phyloP scores from a whole-genome alignment of 1,284 basidiomycete genomes.

The Agroathelia rolfsii region DNA sequence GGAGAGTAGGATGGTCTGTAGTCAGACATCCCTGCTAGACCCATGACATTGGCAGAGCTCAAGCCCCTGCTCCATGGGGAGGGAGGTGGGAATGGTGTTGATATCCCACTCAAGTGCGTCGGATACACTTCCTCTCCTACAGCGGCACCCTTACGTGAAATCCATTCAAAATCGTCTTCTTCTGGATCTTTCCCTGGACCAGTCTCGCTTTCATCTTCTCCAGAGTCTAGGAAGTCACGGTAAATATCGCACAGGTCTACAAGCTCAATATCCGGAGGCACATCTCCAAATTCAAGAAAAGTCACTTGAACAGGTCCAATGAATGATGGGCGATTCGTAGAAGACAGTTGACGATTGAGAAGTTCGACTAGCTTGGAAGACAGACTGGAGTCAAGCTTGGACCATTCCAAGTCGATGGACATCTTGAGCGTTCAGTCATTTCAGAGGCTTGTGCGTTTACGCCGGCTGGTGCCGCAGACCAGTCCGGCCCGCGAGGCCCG shows the following conservation, averaged over 20 bases:
- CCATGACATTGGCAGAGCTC: no score
- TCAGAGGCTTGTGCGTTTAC: no score
- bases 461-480: no score
- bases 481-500: no score
- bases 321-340: conserved; percentile 75
- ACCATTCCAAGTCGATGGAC: conserved; percentile 79
- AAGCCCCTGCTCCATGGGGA: conserved; percentile 42
- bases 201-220: conserved; percentile 48
- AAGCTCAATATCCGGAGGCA: conserved; percentile 79
- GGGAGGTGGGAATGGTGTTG: no score
- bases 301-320: conserved; percentile 86
- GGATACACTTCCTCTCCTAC: conserved; percentile 48
- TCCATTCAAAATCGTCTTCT: conserved; percentile 71
- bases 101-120: conserved; percentile 62
- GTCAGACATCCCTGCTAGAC: no score
- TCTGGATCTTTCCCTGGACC: conserved; percentile 34
- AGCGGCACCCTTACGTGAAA: conserved; percentile 53
- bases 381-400: conserved; percentile 61
- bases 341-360: conserved; percentile 74
- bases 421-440: conserved; percentile 24
- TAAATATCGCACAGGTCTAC: conserved; percentile 91
- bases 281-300: conserved; percentile 80
- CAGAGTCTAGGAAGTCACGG: conserved; percentile 83
- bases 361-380: conserved; percentile 62
- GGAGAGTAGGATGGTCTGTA: conserved; percentile 11